Evolutionary conservation across 306 rosid genomes (phyloP).

Genomic region (Trifolium fragiferum): DNA sequence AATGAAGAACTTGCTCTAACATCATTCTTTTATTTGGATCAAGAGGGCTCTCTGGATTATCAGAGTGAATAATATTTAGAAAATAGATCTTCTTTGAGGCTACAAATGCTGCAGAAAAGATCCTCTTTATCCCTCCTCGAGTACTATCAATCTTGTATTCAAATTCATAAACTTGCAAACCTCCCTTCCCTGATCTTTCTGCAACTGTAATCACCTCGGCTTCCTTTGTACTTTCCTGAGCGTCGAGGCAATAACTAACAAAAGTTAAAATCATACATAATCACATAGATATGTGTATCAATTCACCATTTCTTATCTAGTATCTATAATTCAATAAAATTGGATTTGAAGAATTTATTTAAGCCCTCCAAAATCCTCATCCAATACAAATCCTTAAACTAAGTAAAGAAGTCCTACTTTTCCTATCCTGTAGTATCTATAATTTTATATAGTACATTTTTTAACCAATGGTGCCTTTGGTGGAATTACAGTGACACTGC

Average conservation of each 20-base stretch:
- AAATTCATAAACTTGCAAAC: conserved; percentile 76
- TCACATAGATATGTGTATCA: conserved; percentile 4
- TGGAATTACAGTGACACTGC: neutral
- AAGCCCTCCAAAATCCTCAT: too few species aligned
- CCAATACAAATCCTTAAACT: neutral
- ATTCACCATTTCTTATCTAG: conserved; percentile 1
- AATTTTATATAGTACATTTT: neutral
- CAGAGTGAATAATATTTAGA: conserved; percentile 75
- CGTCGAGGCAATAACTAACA: conserved; percentile 14
- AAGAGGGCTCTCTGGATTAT: conserved; percentile 85
- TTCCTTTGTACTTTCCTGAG: conserved; percentile 86
- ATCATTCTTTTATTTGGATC: conserved; percentile 49
- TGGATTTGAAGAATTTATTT: neutral
- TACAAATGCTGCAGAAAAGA: conserved; percentile 91
- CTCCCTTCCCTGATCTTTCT: conserved; percentile 74
- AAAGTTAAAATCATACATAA: neutral
- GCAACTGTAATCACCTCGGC: conserved; percentile 68
- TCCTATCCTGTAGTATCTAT: neutral
- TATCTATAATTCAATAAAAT: too few species aligned
- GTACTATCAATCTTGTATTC: conserved; percentile 81
- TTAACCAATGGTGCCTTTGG: neutral
- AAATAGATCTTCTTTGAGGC: conserved; percentile 87
- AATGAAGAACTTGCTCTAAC: conserved; percentile 53
- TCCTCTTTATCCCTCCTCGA: conserved; percentile 86
- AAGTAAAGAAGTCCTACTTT: conserved; percentile 12